These are phyloP conservation scores for Astragalus membranaceus DNA, from an alignment of 306 rosid genomes.

Conservation along the genomic window DNA sequence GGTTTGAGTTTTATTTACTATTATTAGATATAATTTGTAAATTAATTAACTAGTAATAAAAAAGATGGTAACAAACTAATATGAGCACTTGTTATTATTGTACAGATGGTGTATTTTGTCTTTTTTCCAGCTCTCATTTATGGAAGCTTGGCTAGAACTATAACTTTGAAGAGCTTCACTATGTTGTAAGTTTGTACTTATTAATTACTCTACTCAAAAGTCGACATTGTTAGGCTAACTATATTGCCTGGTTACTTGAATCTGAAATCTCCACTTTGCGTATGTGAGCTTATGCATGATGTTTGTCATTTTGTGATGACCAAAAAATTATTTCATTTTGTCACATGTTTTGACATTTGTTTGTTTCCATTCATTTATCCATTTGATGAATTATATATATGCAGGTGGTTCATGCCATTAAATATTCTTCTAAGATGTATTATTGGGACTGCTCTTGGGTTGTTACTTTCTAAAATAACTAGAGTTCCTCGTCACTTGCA, in stretches of 20 bases:
- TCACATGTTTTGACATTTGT: too few relatives aligned
- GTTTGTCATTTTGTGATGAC: too few relatives aligned
- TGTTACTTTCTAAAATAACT: constrained; percentile 26
- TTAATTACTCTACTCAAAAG: background rate
- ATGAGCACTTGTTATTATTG: background rate
- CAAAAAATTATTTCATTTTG: too few relatives aligned
- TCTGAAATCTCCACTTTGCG: too few relatives aligned
- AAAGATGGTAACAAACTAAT: background rate
- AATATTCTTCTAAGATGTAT: constrained; percentile 23
- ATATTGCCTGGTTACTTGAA: too few relatives aligned
- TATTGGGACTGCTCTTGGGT: constrained; percentile 30
- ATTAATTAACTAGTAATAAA: too few relatives aligned
- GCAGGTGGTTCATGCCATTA: constrained; percentile 45
- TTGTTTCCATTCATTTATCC: too few relatives aligned
- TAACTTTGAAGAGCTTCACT: constrained; percentile 17
- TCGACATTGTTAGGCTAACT: too few relatives aligned
- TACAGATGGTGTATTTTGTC: constrained; percentile 29
- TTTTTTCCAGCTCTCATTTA: constrained; percentile 28
- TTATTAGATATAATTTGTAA: too few relatives aligned
- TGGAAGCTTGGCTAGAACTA: constrained; percentile 14
- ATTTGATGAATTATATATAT: background rate
- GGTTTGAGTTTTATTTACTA: too few relatives aligned
- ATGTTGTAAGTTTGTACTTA: constrained; percentile 23
- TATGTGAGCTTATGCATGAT: too few relatives aligned
- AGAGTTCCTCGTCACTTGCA: constrained; percentile 23